A percentile compares a stretch with the other conserved stretches of the same genome.
These are phyloP conservation scores for Ascochyta lentis DNA, from an alignment of 2,329 filamentous ascomycete species.

Conservation along the genomic window DNA sequence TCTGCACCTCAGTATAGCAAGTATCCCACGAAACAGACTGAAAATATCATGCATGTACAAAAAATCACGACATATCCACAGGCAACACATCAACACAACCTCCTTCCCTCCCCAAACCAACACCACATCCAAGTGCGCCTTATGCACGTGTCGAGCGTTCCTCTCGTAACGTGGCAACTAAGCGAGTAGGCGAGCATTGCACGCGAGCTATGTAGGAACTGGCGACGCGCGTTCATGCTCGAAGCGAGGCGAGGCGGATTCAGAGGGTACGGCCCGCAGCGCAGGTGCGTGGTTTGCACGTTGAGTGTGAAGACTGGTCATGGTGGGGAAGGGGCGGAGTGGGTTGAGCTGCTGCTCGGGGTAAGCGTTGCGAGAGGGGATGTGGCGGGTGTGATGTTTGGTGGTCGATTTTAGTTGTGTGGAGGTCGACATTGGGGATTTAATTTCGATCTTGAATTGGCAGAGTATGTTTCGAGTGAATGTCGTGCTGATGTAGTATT, in stretches of 20 bases:
- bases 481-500: not conserved
- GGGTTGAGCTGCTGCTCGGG: not conserved
- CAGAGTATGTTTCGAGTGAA: not conserved
- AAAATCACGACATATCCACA: too few species aligned
- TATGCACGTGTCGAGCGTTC: too few species aligned
- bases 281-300: not conserved
- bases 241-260: not conserved
- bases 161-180: not conserved
- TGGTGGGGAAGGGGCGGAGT: slow-evolving; percentile 1
- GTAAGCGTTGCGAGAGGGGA: not conserved
- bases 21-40: too few species aligned
- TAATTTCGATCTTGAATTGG: not conserved
- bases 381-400: not conserved
- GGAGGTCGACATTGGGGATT: not conserved
- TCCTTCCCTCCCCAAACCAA: too few species aligned
- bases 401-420: not conserved
- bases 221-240: slow-evolving; percentile 4
- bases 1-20: too few species aligned
- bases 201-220: not conserved
- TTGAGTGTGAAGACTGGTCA: not conserved
- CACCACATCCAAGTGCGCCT: too few species aligned
- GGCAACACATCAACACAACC: too few species aligned
- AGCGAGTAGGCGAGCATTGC: not conserved
- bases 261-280: not conserved
- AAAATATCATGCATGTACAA: too few species aligned